These are phyloP conservation scores for Rhizoclosmatium globosum DNA, from an alignment of 192 early-diverging fungal species.

Conservation along the genomic window DNA sequence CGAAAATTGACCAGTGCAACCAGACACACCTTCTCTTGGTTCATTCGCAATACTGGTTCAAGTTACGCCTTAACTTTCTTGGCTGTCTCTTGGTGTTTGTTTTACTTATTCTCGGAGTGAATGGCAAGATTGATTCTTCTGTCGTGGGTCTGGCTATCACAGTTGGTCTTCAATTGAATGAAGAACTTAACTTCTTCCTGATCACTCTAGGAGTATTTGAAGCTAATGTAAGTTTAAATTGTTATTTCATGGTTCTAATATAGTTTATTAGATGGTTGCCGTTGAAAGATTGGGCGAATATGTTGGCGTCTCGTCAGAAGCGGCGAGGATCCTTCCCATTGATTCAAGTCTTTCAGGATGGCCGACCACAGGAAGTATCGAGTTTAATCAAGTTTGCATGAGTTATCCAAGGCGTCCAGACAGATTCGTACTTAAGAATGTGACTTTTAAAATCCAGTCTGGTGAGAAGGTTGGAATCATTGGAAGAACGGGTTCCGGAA, in stretches of 20 bases:
- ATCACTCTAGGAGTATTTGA: neutral
- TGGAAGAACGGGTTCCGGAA: constrained; percentile 49
- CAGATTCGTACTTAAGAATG: constrained; percentile 44
- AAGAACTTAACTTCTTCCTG: neutral
- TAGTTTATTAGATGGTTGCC: constrained; percentile 42
- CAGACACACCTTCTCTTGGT: neutral
- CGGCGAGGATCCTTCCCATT: constrained; percentile 32
- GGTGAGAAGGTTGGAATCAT: constrained; percentile 59
- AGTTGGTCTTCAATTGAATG: neutral
- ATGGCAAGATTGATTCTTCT: neutral
- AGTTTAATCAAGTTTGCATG: constrained; percentile 43
- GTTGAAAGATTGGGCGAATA: constrained; percentile 52
- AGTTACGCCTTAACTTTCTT: constrained; percentile 34
- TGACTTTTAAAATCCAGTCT: constrained; percentile 44
- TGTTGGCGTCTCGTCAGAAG: constrained; percentile 27
- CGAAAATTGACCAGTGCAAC: constrained; percentile 28
- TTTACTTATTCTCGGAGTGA: constrained; percentile 1
- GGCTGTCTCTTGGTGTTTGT: constrained; percentile 27
- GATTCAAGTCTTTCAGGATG: constrained; percentile 44
- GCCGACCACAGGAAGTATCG: constrained; percentile 51
- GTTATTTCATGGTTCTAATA: neutral
- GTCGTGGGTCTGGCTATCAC: constrained; percentile 5
- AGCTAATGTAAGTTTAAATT: neutral
- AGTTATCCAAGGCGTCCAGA: constrained; percentile 48
- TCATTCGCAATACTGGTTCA: constrained; percentile 32